A percentile compares a stretch with the other conserved stretches of the same genome.
These are phyloP conservation scores for Nakazawaea holstii DNA, from an alignment of 805 yeast species.

Conservation along the genomic window DNA sequence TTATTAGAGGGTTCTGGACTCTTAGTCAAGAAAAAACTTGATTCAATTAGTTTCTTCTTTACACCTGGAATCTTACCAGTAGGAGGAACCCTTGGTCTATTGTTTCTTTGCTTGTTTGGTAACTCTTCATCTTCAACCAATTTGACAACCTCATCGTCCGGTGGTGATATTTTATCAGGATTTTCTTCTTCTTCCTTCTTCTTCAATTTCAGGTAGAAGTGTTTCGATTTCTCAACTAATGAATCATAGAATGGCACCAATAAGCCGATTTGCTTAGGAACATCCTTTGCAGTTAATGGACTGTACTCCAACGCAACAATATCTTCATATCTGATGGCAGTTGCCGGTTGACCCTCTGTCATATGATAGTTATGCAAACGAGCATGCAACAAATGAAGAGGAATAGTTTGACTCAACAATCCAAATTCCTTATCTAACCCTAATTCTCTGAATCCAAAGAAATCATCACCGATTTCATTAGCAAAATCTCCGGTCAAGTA, in stretches of 20 bases:
- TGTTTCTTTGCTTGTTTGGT: conserved; percentile 71
- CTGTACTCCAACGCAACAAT: conserved; percentile 51
- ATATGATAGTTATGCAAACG: conserved; percentile 56
- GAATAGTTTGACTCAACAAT: conserved; percentile 76
- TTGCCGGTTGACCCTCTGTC: conserved; percentile 37
- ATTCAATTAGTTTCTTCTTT: conserved; percentile 57
- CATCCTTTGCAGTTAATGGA: conserved; percentile 45
- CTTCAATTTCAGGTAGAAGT: conserved; percentile 35
- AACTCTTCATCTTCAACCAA: conserved; percentile 80
- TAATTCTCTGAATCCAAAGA: conserved; percentile 92
- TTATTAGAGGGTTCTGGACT: conserved; percentile 13
- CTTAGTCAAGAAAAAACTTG: conserved; percentile 48
- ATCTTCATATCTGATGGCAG: conserved; percentile 58
- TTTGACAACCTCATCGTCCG: conserved; percentile 35
- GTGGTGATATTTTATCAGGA: conserved; percentile 21
- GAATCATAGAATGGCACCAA: conserved; percentile 49
- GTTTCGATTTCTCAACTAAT: conserved; percentile 35
- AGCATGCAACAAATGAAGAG: conserved; percentile 82
- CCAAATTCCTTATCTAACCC: conserved; percentile 93
- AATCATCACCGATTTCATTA: conserved; percentile 91
- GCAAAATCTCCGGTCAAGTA: conserved; percentile 94
- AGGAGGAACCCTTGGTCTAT: conserved; percentile 81
- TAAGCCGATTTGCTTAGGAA: conserved; percentile 50
- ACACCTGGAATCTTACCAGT: conserved; percentile 74
- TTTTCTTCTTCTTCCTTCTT: conserved; percentile 28